Base-by-base conservation (phyloP, 108 stramenopile species). In the Skeletonema tropicum region DNA sequence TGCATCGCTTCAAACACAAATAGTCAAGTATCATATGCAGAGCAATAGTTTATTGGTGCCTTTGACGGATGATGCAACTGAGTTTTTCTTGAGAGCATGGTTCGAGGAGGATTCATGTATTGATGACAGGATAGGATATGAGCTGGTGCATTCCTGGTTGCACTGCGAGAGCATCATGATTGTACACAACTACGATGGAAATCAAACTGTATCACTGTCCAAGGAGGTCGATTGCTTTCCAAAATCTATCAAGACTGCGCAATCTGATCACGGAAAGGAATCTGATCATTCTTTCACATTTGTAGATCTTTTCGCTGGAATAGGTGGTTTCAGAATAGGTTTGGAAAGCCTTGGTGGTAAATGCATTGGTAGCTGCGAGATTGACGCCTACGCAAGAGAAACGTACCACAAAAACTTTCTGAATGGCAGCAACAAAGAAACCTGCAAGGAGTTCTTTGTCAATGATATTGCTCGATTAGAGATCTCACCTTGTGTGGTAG, bases 281-380 rank as follows among this genome's bases (percentile, higher is more conserved):
- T 14, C 68, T 23, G 19, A 35, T 13, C 0, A 57, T 31, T 26
- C 76, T 1, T 81, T 81, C 33, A 71, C 80, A 35, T 81, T 76
- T 55, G 70, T 55, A 15, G 80, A 81, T 31, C 61, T 81, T 4
- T 76, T 81, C 38, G 75, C 80, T n/a, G 80, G 80, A 31, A 76
- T 76, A 25, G 80, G 80, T 21, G 80, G 80, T 38, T 81, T 81
- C 39, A 68, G 80, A 9, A 0, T 76, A 31, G 80, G 48, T 12
- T 29, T 77, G 60, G 75, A 81, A 30, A 39, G 26, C 11, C 14
- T 71, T 38, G 74, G 79, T 5, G 80, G 75, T 0, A 23, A 42
- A 38, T 81, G 80, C 25, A 31, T 81, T 13, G 46, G 46, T 29
- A 32, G 42, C 10, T 48, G 61, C 39, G 80, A 81, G 46, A 81